Evolutionary conservation across 768 basidiomycete genomes (phyloP).

Genomic region (Phlebiopsis flavidoalba): DNA sequence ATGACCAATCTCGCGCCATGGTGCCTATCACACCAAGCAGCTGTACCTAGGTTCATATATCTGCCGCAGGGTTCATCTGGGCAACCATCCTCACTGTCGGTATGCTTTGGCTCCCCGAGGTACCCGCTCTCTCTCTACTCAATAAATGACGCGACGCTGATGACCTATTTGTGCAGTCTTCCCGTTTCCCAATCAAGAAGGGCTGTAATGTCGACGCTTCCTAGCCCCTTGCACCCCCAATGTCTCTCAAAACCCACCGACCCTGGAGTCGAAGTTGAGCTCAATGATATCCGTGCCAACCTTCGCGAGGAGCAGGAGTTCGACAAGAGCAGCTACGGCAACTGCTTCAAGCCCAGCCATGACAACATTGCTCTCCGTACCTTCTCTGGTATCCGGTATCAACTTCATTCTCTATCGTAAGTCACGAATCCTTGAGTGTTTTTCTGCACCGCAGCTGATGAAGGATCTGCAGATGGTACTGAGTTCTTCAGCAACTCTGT

Average conservation of each 20-base stretch:
- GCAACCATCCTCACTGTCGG: conserved; percentile 59
- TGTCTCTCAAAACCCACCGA: conserved; percentile 45
- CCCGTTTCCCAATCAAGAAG: conserved; percentile 73
- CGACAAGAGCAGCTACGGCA: conserved; percentile 58
- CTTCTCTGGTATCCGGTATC: conserved; percentile 76
- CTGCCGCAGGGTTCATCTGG: conserved; percentile 78
- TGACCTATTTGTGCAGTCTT: conserved; percentile 42
- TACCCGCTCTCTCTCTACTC: conserved; percentile 5
- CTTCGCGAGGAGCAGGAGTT: too few relatives aligned
- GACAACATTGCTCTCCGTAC: conserved; percentile 69
- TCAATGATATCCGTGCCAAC: conserved; percentile 51
- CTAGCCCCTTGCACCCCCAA: conserved; percentile 59
- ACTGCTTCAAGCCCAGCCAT: conserved; percentile 49
- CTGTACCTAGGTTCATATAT: too few relatives aligned
- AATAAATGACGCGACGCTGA: conserved; percentile 3
- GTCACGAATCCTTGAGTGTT: not conserved
- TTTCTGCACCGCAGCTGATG: too few relatives aligned
- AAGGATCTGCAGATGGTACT: conserved; percentile 36
- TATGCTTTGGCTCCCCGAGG: conserved; percentile 67
- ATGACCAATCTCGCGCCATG: conserved; percentile 50
- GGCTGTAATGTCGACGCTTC: conserved; percentile 56
- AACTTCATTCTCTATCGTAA: conserved; percentile 59
- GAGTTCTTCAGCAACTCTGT: conserved; percentile 43
- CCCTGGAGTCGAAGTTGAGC: conserved; percentile 47
- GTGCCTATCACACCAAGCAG: too few relatives aligned